A percentile compares a stretch with the other conserved stretches of the same genome.
Evolutionary conservation across 164 flowering plant genomes (phyloP).

Genomic region (Annona squamosa): DNA sequence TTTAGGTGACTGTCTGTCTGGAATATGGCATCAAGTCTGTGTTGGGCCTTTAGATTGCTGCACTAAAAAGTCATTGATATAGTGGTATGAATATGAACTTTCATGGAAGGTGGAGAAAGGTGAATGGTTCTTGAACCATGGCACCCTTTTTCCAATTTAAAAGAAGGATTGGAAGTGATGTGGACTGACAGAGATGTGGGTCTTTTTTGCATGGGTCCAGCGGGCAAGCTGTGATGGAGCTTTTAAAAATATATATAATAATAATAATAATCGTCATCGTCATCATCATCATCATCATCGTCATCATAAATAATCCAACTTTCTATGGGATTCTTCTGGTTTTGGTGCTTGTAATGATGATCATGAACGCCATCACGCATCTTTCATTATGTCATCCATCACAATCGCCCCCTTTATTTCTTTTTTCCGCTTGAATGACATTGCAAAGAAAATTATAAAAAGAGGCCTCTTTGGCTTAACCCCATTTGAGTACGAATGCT

Average conservation of each 20-base stretch:
- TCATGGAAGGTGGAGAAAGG: not conserved
- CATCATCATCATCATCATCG: not conserved
- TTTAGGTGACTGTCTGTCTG: not conserved
- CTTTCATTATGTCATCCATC: not conserved
- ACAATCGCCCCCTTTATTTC: not conserved
- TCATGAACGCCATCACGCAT: not conserved
- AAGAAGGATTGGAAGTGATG: not conserved
- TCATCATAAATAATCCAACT: not conserved
- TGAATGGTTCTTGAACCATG: not conserved
- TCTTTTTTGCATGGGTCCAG: not conserved
- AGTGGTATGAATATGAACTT: not conserved
- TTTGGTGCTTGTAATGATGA: not conserved
- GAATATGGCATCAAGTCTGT: not conserved
- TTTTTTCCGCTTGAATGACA: too few species aligned
- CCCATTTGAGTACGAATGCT: too few species aligned
- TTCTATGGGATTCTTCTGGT: not conserved
- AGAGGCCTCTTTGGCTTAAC: too few species aligned
- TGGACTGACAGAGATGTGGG: not conserved
- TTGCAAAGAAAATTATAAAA: too few species aligned
- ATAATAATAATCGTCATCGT: not conserved
- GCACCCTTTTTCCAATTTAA: not conserved
- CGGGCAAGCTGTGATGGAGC: not conserved
- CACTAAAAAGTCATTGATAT: not conserved
- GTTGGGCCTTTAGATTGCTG: not conserved
- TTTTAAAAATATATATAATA: not conserved